Conservation (phyloP, 2,329 filamentous ascomycete species). For the Aureobasidium vineae region DNA sequence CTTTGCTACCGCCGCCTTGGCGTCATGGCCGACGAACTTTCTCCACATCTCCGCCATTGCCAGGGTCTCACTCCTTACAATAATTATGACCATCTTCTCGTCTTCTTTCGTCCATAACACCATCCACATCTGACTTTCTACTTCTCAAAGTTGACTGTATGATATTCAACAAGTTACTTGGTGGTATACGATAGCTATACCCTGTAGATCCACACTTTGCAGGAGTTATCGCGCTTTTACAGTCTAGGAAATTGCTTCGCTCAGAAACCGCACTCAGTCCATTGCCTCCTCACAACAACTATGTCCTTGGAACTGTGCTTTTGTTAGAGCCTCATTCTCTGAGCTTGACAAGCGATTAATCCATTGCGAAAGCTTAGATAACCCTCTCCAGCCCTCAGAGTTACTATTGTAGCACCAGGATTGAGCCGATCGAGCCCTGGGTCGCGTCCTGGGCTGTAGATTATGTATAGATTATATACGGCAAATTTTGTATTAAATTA, state of each 20-base stretch:
- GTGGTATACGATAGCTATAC: no score
- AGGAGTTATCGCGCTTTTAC: not conserved
- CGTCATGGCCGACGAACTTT: not conserved
- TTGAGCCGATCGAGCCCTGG: no score
- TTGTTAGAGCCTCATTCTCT: not conserved
- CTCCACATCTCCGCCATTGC: not conserved
- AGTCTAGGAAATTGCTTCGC: not conserved
- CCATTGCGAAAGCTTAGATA: not conserved
- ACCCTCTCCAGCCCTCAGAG: not conserved
- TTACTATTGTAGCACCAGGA: not conserved
- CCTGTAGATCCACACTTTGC: not conserved
- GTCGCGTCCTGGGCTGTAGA: fast-evolving
- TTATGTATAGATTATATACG: not conserved
- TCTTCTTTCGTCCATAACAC: not conserved
- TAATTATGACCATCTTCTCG: not conserved
- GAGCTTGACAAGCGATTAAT: not conserved
- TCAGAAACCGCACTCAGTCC: not conserved
- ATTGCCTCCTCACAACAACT: fast-evolving
- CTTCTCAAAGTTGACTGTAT: not conserved
- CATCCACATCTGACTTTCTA: not conserved
- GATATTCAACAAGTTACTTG: no score
- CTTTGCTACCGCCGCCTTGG: constrained; percentile 8
- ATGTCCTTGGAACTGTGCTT: no score
- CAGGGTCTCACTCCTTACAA: not conserved
- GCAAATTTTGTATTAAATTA: not conserved